A percentile compares a stretch with the other conserved stretches of the same genome.
phyloP scores from a whole-genome alignment of 805 yeast species.

The Candida sonorensis region DNA sequence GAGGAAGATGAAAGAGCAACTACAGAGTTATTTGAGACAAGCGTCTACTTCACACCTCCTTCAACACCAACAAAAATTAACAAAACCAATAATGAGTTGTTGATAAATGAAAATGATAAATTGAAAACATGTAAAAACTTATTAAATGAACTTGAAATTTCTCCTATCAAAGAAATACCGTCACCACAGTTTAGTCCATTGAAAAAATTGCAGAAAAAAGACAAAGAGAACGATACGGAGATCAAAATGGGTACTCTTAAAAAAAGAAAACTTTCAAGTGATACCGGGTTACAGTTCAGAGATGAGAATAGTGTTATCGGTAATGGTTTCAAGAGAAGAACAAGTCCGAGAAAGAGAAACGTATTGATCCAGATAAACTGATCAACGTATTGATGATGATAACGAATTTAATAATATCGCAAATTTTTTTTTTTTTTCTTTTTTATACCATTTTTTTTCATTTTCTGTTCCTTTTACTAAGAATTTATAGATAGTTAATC shows the following conservation, averaged over 20 bases:
- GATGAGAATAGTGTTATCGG: too few species aligned
- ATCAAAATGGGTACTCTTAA: background rate
- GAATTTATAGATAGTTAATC: too few species aligned
- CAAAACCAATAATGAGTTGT: background rate
- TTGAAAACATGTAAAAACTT: background rate
- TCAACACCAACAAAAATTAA: constrained; percentile 12
- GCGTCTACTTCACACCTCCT: constrained; percentile 18
- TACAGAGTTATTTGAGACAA: constrained; percentile 8
- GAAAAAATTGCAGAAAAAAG: constrained; percentile 1
- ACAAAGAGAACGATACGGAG: background rate
- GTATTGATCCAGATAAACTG: background rate
- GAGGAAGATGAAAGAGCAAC: background rate
- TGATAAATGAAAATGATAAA: too few species aligned
- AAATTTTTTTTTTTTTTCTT: too few species aligned
- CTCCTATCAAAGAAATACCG: constrained; percentile 2
- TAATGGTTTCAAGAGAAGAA: constrained; percentile 1
- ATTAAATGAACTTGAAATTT: background rate
- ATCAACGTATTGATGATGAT: background rate
- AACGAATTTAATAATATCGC: too few species aligned
- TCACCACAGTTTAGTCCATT: constrained; percentile 12
- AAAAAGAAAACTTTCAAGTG: too few species aligned
- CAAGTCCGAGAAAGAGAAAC: constrained; percentile 1
- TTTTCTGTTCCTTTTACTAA: too few species aligned
- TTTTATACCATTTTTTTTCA: too few species aligned
- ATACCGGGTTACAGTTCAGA: too few species aligned